These are phyloP conservation scores for Colletotrichum lini DNA, from an alignment of 2,329 filamentous ascomycete species.

Conservation along the genomic window DNA sequence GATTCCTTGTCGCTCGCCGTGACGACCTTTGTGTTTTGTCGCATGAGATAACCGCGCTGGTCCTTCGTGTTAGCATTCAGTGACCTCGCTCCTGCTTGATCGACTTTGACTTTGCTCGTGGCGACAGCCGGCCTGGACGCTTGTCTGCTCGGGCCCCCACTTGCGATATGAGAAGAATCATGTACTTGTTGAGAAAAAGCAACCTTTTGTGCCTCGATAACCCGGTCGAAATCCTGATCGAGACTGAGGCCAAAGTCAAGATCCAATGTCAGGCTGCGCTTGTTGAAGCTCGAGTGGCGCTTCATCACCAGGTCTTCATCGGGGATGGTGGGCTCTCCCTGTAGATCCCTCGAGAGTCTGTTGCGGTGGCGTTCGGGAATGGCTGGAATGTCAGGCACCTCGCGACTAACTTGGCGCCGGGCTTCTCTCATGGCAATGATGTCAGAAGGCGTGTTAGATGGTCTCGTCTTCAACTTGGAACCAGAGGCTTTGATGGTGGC, in stretches of 20 bases:
- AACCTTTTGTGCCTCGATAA: constrained; percentile 98
- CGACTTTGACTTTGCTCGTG: constrained; percentile 4
- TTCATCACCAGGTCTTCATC: constrained; percentile 66
- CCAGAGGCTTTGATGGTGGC: constrained; percentile 93
- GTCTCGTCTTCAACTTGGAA: constrained; percentile 88
- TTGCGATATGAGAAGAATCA: constrained; percentile 41
- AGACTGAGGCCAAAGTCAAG: constrained; percentile 89
- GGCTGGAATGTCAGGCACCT: constrained; percentile 72
- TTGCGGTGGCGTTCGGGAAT: constrained; percentile 74
- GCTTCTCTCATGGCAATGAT: constrained; percentile 87
- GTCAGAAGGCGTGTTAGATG: constrained; percentile 90
- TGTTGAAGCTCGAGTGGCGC: constrained; percentile 81
- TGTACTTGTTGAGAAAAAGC: constrained; percentile 60
- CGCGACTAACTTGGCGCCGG: constrained; percentile 86
- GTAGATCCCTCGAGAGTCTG: constrained; percentile 65
- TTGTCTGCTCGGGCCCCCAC: constrained; percentile 59
- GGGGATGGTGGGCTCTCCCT: constrained; percentile 54
- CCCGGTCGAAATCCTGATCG: constrained; percentile 92
- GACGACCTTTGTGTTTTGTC: constrained; percentile 97
- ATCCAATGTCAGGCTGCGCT: constrained; percentile 85
- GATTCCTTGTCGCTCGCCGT: constrained; percentile 86
- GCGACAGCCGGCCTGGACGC: constrained; percentile 53
- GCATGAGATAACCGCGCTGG: constrained; percentile 99
- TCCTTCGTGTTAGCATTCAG: constrained; percentile 75
- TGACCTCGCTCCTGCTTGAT: constrained; percentile 38